Evolutionary conservation across 306 rosid genomes (phyloP).

Genomic region (Gynostemma pentaphyllum): DNA sequence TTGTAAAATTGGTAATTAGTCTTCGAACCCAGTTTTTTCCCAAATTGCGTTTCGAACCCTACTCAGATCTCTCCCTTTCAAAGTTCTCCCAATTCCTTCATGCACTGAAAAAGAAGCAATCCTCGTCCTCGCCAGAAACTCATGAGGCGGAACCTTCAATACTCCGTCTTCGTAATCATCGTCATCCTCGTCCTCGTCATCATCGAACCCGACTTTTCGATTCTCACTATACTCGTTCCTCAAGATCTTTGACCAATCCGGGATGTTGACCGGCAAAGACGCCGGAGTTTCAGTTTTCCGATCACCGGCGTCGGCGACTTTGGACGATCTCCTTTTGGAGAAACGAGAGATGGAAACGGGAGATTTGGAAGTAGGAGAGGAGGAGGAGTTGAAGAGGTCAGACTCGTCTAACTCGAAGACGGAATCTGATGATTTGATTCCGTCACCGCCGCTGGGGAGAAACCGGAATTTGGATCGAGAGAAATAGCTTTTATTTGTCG

Average conservation of each 20-base stretch:
- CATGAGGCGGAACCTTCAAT: constrained; percentile 68
- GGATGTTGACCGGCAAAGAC: constrained; percentile 63
- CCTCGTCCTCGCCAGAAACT: constrained; percentile 59
- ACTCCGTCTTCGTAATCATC: constrained; percentile 13
- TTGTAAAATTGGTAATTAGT: constrained; percentile 11
- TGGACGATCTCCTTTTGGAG: constrained; percentile 18
- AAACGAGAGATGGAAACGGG: constrained; percentile 21
- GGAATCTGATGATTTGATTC: constrained; percentile 30
- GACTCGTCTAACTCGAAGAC: constrained; percentile 69
- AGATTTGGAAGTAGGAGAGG: constrained; percentile 42
- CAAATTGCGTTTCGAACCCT: constrained; percentile 75
- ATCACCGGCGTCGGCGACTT: constrained; percentile 18
- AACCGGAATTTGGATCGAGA: constrained; percentile 38
- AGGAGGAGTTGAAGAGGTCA: constrained; percentile 56
- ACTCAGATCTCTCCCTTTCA: constrained; percentile 86
- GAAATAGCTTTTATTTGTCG: constrained; percentile 36
- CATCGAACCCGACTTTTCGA: constrained; percentile 16
- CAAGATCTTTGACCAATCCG: constrained; percentile 86
- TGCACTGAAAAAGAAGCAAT: constrained; percentile 79
- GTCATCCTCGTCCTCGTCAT: constrained; percentile 17
- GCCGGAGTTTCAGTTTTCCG: constrained; percentile 22
- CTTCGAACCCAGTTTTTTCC: constrained; percentile 84
- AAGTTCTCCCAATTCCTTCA: constrained; percentile 83
- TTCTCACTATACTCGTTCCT: constrained; percentile 46
- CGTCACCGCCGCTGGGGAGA: constrained; percentile 26